phyloP scores from a whole-genome alignment of 371 early-diverging fungal genomes.

The Mucor ambiguus region DNA sequence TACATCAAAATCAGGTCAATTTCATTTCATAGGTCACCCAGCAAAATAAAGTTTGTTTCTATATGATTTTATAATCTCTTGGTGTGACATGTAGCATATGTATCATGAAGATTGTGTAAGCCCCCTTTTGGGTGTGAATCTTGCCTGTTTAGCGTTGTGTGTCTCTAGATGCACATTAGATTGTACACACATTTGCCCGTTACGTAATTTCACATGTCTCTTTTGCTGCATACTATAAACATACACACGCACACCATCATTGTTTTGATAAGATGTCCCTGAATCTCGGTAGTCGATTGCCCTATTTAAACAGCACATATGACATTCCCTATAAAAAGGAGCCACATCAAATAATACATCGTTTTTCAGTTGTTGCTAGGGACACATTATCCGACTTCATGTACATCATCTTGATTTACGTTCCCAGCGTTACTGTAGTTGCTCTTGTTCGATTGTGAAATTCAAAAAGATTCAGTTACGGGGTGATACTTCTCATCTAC shows the following conservation, averaged over 20 bases:
- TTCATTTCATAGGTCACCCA: not conserved
- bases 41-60: slow-evolving; percentile 1
- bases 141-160: not conserved
- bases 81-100: slow-evolving; percentile 3
- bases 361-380: not conserved
- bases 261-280: not conserved
- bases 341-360: not conserved
- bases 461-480: not conserved
- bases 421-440: not conserved
- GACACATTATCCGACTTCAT: not conserved
- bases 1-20: not conserved
- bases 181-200: not conserved
- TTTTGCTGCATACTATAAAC: not conserved
- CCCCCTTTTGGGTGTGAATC: not conserved
- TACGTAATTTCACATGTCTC: slow-evolving; percentile 7
- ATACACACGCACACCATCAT: not conserved
- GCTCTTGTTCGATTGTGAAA: too few species aligned
- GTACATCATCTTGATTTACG: not conserved
- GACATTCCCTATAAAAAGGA: not conserved
- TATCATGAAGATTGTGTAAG: slow-evolving; percentile 4
- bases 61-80: slow-evolving; percentile 6
- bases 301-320: not conserved
- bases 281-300: not conserved
- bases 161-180: not conserved
- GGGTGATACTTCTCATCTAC: not conserved